Conservation (phyloP, 73 alveolate species). For the Durusdinium trenchii region DNA sequence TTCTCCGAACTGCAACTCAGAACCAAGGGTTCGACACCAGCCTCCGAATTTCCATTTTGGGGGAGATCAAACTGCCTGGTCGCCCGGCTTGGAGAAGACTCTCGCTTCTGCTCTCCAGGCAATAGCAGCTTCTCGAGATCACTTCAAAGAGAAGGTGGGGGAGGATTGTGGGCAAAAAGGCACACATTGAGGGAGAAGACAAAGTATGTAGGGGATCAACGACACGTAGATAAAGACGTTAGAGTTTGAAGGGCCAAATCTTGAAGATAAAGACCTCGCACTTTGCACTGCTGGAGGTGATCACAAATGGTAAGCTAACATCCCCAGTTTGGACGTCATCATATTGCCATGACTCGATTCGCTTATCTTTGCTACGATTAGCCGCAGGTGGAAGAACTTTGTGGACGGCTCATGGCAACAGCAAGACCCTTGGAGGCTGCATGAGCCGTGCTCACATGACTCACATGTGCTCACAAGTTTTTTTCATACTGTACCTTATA, state of each 20-base stretch:
- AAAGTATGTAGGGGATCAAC: background rate
- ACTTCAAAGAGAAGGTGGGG: conserved; percentile 47
- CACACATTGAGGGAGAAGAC: background rate
- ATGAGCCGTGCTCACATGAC: background rate
- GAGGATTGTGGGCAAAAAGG: background rate
- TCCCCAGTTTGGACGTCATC: background rate
- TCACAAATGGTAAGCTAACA: background rate
- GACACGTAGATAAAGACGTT: too few relatives aligned
- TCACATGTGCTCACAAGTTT: background rate
- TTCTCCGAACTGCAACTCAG: too few relatives aligned
- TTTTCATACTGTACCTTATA: background rate
- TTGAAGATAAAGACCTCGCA: background rate
- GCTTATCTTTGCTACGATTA: background rate
- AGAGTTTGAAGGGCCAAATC: too few relatives aligned
- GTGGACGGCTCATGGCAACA: conserved; percentile 27
- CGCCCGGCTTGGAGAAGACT: too few relatives aligned
- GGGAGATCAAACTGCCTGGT: too few relatives aligned
- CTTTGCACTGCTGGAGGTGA: background rate
- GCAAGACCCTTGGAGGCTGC: background rate
- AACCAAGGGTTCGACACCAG: too few relatives aligned
- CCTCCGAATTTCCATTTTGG: too few relatives aligned
- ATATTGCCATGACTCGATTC: background rate
- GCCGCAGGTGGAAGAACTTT: conserved; percentile 66
- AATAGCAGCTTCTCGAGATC: conserved; percentile 55
- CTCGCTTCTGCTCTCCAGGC: background rate